Evolutionary conservation across 2,329 filamentous ascomycete species (phyloP), one percentile per base, ranked within the genome.

Genomic region (Fusarium sp.): DNA sequence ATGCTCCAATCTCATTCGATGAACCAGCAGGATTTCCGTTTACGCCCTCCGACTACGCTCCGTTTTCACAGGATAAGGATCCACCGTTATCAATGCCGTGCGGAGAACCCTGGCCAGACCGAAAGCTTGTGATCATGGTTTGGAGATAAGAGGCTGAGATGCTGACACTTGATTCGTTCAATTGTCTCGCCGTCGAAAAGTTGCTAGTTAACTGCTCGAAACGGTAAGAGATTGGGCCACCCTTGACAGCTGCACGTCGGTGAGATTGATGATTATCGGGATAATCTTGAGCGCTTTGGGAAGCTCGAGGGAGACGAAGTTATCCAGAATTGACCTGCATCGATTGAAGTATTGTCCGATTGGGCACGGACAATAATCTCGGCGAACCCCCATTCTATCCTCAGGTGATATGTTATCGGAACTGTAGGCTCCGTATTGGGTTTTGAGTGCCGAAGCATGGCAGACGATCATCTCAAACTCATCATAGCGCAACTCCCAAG

Each of bases 131-230:
- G 41, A 63, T 44, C 6, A 20, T 15, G 24, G 6, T 11, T n/a
- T 24, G 24, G 13, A 63, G 61, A 67, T 67, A 66, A 67, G 36
- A 52, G 33, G 36, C 51, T 45, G 26, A 18, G 8, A 57, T n/a
- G 2, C 13, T 5, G 17, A 3, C 41, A 22, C 12, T 13, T 55
- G 12, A 66, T 66, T 67, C 49, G 64, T 22, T 42, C 39, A 20
- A 39, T 45, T 26, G 24, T 31, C 42, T 9, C 6, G 6, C 1
- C 2, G 31, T 18, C 0, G 18, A 66, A 66, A 66, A 57, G 1
- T 7, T 66, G 64, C 64, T 66, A 66, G 64, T 66, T 0, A 66
- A 66, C 64, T 67, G 20, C 64, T 47, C 4, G 26, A 67, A 66
- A 6, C 26, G 51, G 64, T 66, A 66, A 63, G n/a, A 63, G 57